Conservation (phyloP, 352 stramenopile genomes). For the Pythium dissimile region DNA sequence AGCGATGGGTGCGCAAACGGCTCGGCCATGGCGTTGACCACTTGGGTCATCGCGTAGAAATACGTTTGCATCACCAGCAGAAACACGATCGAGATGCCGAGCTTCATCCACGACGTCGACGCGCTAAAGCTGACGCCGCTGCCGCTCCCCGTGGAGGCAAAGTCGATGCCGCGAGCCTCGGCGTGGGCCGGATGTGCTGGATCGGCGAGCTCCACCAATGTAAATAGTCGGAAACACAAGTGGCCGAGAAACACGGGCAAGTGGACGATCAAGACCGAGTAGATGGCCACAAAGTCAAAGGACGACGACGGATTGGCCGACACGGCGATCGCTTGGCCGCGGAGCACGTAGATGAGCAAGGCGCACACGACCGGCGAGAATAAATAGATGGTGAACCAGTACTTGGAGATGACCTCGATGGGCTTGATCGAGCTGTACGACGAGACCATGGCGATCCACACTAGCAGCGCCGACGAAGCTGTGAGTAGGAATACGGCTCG, state of each 20-base stretch:
- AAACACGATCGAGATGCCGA: constrained; percentile 72
- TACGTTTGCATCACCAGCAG: constrained; percentile 81
- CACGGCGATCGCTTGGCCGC: constrained; percentile 17
- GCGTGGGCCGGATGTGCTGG: constrained; percentile 19
- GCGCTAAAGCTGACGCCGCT: constrained; percentile 17
- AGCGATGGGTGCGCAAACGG: constrained; percentile 78
- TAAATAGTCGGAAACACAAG: constrained; percentile 73
- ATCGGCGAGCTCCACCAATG: constrained; percentile 40
- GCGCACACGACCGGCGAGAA: constrained; percentile 59
- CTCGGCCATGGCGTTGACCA: constrained; percentile 81
- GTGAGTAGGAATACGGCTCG: constrained; percentile 42
- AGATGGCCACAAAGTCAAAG: constrained; percentile 72
- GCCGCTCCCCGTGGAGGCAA: constrained; percentile 5
- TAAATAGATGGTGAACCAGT: constrained; percentile 67
- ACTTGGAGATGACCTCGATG: constrained; percentile 24
- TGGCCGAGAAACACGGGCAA: constrained; percentile 79
- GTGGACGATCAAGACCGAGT: constrained; percentile 74
- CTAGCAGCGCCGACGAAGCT: constrained; percentile 27
- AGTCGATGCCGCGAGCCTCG: constrained; percentile 13
- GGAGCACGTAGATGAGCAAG: constrained; percentile 49
- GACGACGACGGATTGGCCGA: constrained; percentile 12
- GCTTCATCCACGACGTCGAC: constrained; percentile 65
- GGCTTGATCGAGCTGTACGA: constrained; percentile 51
- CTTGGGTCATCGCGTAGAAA: constrained; percentile 78
- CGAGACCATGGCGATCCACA: constrained; percentile 73